Base-by-base conservation (phyloP, 2,329 filamentous ascomycete species). In the Nigrospora osmanthi region DNA sequence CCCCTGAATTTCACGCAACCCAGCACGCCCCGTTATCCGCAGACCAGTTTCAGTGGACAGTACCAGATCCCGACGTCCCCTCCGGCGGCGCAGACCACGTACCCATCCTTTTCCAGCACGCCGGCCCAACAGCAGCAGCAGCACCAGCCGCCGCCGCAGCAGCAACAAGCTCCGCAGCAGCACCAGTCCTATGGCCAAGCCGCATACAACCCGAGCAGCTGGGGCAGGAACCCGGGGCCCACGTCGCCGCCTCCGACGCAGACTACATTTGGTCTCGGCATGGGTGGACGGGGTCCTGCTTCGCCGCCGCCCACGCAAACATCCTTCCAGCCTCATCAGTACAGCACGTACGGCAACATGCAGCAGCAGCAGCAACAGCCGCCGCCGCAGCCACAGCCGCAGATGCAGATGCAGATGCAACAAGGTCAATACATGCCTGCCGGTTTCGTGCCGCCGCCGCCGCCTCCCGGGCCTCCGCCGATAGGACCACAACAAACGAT, bases 401-500 rank as follows among this genome's bases (percentile, higher is more conserved):
- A 65, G 42, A 68, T 62, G 40, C 56, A 43, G 45, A 50, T 49
- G 35, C 50, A 49, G 43, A 48, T 48, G 14, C 49, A 60, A 31
- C 59, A 62, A 33, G 62, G 63, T 19, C 63, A 67, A 13, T 75
- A 73, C 44, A 69, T 77, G 30, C 75, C 78, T 13, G 67, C 69
- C 0, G 78, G 78, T 4, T 81, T 81, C 49, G 75, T 83, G 34
- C 80, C 78, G 5, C 80, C 80, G 3, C 79, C 80, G 7, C 80
- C 80, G 2, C 79, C 80, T 2, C 80, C 80, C 0, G 79, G 78
- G 0, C 79, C 79, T 4, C 79, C 79, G 9, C 79, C 79, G 2
- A 57, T 82, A 52, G 78, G 78, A 4, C 76, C 77, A 31, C 78
- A 82, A 57, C 79, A 82, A 59, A 82, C 77, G 11, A 73, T 79